Percentiles rank a stretch among this genome's conserved stretches.
Conservation (phyloP, 768 basidiomycete species). For the Lactarius psammicola region DNA sequence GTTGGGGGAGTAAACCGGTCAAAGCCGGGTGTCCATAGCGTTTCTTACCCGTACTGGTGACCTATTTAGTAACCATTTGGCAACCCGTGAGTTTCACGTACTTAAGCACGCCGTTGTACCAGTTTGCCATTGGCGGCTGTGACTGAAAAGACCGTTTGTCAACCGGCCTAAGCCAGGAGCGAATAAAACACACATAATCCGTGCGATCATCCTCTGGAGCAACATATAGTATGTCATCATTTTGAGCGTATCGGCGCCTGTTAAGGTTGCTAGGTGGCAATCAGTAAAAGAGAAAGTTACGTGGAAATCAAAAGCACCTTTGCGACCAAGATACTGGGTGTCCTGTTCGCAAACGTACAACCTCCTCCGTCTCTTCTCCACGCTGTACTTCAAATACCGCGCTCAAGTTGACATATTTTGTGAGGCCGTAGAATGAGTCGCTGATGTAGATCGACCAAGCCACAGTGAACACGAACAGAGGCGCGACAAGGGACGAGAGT, state of each 20-base stretch:
- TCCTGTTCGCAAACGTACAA: constrained; percentile 68
- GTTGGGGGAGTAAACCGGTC: constrained; percentile 87
- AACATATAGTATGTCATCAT: constrained; percentile 92
- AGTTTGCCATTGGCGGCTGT: constrained; percentile 95
- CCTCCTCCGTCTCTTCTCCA: constrained; percentile 82
- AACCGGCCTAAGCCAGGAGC: not conserved
- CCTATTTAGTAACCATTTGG: not conserved
- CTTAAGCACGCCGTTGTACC: constrained; percentile 93
- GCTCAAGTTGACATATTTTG: constrained; percentile 80
- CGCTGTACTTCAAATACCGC: constrained; percentile 87
- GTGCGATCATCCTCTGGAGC: constrained; percentile 92
- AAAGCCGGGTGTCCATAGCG: constrained; percentile 95
- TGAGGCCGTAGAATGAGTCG: constrained; percentile 64
- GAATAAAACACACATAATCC: constrained; percentile 63
- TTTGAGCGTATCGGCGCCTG: constrained; percentile 83
- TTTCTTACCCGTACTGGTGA: constrained; percentile 79
- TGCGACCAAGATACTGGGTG: constrained; percentile 89
- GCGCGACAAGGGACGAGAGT: constrained; percentile 62
- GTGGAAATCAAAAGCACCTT: constrained; percentile 49
- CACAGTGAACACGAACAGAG: constrained; percentile 71
- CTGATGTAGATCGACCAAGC: constrained; percentile 81
- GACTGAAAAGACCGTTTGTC: constrained; percentile 49
- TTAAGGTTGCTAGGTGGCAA: constrained; percentile 63
- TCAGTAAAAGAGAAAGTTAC: constrained; percentile 4
- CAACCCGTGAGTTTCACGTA: constrained; percentile 36